Evolutionary conservation across 1,139 yeast genomes (phyloP), one percentile per base, ranked within the genome.

Genomic region (Debaryomycetaceae sp.): DNA sequence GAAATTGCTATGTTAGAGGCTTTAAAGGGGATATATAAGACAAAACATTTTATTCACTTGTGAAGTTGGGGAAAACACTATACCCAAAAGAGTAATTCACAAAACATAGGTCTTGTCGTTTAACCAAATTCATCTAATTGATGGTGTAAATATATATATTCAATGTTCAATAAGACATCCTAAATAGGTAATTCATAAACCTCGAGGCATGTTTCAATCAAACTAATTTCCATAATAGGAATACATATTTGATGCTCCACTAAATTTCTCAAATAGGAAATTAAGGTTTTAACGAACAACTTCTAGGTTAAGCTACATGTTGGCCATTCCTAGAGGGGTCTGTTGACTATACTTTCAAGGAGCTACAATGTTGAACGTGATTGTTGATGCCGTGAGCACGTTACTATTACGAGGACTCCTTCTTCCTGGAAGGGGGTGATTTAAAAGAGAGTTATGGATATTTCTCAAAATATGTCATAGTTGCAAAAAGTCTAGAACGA

Each of bases 151-250:
- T n/a, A 24, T 5, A 4, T 24, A 23, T 24, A 17, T 7, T 13
- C 11, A 13, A 11, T 14, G 6, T 17, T 23, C 20, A 37, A 36
- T 27, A 14, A 22, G n/a, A 11, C 9, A 30, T 41, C 43, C 33
- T 38, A 36, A 36, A 36, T 13, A 34, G 39, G 43, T 27, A 41
- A 41, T 42, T 42, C 36, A 37, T 23, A 17, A 30, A 22, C 31
- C 22, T 34, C 17, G 17, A 13, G 17, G 22, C 11, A 31, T 39
- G 35, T 36, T 39, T 42, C 30, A 36, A 13, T n/a, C n/a, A 11
- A 9, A 8, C 11, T 9, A 8, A 11, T 36, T 39, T 24, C 45
- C 36, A 8, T 14, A 13, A 24, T n/a, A 24, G 45, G 45, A 39
- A 42, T 27, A 34, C 14, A 35, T 34, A 24, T 22, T 35, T 20